phyloP scores from a whole-genome alignment of 2,329 filamentous ascomycete species.

The Tetracladium maxilliforme region DNA sequence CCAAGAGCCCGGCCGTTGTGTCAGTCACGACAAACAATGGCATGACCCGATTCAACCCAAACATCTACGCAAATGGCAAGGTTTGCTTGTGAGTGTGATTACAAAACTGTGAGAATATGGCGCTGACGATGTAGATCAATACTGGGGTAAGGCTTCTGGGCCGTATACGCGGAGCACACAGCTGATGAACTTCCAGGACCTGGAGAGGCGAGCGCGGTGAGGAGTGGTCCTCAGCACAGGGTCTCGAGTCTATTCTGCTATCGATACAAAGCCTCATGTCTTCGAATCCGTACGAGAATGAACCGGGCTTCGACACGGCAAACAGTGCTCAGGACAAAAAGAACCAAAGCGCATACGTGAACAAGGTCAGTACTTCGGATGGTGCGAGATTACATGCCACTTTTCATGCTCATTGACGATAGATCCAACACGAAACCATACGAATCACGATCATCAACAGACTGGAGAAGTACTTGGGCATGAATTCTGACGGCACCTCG shows the following conservation, averaged over 20 bases:
- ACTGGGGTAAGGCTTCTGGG: slow-evolving; percentile 45
- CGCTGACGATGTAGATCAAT: slow-evolving; percentile 53
- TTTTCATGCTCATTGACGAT: too few species aligned
- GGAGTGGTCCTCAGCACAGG: slow-evolving; percentile 93
- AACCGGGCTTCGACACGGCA: slow-evolving; percentile 79
- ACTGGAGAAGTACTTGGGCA: slow-evolving; percentile 63
- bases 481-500: slow-evolving; percentile 36
- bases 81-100: slow-evolving; percentile 76
- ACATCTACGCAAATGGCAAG: slow-evolving; percentile 84
- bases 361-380: slow-evolving; percentile 68
- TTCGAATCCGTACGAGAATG: slow-evolving; percentile 85
- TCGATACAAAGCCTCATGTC: slow-evolving; percentile 97
- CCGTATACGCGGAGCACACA: slow-evolving; percentile 1
- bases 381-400: slow-evolving; percentile 6
- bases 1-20: slow-evolving; percentile 43
- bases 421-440: slow-evolving; percentile 86
- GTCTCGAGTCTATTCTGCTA: slow-evolving; percentile 82
- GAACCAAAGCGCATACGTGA: slow-evolving; percentile 59
- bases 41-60: slow-evolving; percentile 84
- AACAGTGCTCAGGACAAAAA: slow-evolving; percentile 55
- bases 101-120: too few species aligned
- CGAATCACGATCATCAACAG: slow-evolving; percentile 76
- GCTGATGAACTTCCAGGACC: slow-evolving; percentile 43
- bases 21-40: slow-evolving; percentile 82
- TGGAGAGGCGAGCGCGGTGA: slow-evolving; percentile 86